Evolutionary conservation across 1,139 yeast genomes (phyloP).

Genomic region (Zhuliangozyma blackwelliae): DNA sequence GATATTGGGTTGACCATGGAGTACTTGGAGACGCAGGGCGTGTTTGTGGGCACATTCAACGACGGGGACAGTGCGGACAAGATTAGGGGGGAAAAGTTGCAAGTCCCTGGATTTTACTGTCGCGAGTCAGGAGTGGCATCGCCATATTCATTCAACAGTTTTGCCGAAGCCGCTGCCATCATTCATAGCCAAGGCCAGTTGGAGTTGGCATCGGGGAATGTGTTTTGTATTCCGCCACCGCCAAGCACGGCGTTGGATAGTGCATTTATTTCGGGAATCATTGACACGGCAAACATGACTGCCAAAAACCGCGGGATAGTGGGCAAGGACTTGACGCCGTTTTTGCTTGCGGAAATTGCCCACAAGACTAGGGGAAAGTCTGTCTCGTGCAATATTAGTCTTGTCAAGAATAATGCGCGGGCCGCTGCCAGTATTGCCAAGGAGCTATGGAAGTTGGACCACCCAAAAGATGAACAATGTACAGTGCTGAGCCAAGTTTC

Average conservation of each 20-base stretch:
- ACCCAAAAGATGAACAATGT: no score
- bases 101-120: conserved; percentile 81
- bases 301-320: conserved; percentile 51
- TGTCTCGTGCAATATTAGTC: conserved; percentile 65
- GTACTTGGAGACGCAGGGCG: conserved; percentile 85
- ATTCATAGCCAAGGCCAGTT: conserved; percentile 53
- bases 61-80: conserved; percentile 24
- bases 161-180: conserved; percentile 58
- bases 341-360: conserved; percentile 61
- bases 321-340: conserved; percentile 83
- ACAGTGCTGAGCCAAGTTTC: no score
- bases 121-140: conserved; percentile 71
- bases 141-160: conserved; percentile 57
- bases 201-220: conserved; percentile 59
- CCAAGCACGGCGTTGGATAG: conserved; percentile 55
- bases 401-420: conserved; percentile 73
- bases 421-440: conserved; percentile 66
- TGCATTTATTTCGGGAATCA: conserved; percentile 49
- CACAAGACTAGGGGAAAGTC: conserved; percentile 64
- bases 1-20: conserved; percentile 83
- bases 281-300: conserved; percentile 52
- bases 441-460: conserved; percentile 41
- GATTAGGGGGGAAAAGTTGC: conserved; percentile 13
- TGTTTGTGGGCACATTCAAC: conserved; percentile 50
- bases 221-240: conserved; percentile 85